Percentiles rank a stretch among this genome's conserved stretches.
Conservation (phyloP, 2,329 filamentous ascomycete species). For the Dothistroma pini region DNA sequence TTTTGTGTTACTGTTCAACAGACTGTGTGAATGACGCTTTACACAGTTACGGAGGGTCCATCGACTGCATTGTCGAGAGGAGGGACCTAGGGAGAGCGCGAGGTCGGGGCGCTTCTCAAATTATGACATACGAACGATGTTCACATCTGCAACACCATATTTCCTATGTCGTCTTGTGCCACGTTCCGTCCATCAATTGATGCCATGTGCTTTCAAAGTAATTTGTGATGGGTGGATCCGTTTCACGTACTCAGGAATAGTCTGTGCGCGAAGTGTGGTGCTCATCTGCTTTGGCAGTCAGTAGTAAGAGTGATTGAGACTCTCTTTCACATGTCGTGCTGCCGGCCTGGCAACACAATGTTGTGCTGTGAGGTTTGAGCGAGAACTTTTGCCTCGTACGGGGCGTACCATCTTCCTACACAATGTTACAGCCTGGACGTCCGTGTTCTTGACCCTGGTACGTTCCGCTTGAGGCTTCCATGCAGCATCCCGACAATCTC, state of each 20-base stretch:
- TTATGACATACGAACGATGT: background rate
- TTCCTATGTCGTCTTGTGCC: background rate
- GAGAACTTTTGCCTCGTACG: too few relatives aligned
- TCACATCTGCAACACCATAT: background rate
- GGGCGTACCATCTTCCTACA: background rate
- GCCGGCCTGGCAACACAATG: too few relatives aligned
- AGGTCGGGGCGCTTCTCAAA: background rate
- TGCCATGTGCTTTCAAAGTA: too few relatives aligned
- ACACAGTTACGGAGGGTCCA: background rate
- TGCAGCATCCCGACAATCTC: conserved; percentile 10
- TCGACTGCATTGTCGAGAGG: background rate
- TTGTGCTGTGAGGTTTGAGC: too few relatives aligned
- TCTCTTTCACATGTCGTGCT: too few relatives aligned
- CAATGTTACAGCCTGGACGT: conserved; percentile 6
- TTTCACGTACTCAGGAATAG: too few relatives aligned
- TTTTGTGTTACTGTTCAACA: background rate
- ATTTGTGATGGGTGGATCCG: too few relatives aligned
- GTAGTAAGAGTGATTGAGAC: too few relatives aligned
- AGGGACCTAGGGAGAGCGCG: background rate
- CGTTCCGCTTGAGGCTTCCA: conserved; percentile 1
- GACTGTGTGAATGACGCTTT: background rate
- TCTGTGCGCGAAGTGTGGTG: too few relatives aligned
- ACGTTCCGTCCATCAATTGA: too few relatives aligned
- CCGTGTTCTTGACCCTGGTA: background rate
- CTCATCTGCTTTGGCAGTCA: too few relatives aligned